Conservation (phyloP, 805 yeast species). For the Candida caryicola region DNA sequence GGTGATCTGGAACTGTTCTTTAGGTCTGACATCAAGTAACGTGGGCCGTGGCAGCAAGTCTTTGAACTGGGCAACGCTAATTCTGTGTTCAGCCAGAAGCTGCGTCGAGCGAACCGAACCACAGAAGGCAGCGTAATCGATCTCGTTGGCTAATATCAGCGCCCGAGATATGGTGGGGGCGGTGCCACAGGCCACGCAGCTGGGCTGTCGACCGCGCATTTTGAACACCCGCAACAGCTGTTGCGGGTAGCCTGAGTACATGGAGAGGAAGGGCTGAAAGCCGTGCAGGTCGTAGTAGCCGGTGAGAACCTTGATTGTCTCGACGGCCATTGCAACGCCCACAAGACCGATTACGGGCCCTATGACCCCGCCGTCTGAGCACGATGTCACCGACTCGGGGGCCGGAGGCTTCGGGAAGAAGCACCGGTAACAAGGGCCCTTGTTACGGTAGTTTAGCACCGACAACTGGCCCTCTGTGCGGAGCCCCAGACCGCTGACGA, state of each 20-base stretch:
- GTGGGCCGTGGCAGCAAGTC: slow-evolving; percentile 26
- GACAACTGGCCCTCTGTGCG: slow-evolving; percentile 88
- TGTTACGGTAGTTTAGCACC: slow-evolving; percentile 59
- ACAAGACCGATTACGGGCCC: slow-evolving; percentile 96
- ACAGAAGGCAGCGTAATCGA: slow-evolving; percentile 74
- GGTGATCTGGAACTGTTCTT: slow-evolving; percentile 70
- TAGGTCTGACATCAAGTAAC: slow-evolving; percentile 75
- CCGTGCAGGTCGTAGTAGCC: slow-evolving; percentile 47
- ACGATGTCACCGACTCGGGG: slow-evolving; percentile 74
- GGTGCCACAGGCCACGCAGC: slow-evolving; percentile 66
- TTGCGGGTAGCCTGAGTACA: slow-evolving; percentile 65
- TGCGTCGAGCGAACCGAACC: slow-evolving; percentile 54
- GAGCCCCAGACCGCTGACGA: slow-evolving; percentile 90
- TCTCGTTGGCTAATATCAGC: slow-evolving; percentile 42
- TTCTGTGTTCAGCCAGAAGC: slow-evolving; percentile 43
- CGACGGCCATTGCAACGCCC: slow-evolving; percentile 87
- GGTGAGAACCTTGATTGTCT: slow-evolving; percentile 71
- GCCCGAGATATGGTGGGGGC: slow-evolving; percentile 48
- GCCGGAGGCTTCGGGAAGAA: slow-evolving; percentile 90
- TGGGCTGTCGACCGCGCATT: slow-evolving; percentile 64
- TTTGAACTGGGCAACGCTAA: slow-evolving; percentile 40
- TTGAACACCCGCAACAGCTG: slow-evolving; percentile 71
- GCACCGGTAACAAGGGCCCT: slow-evolving; percentile 94
- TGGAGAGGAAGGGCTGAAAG: slow-evolving; percentile 66
- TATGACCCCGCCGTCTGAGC: slow-evolving; percentile 90